These are phyloP conservation scores for Pseudonectria buxi DNA, from an alignment of 2,329 filamentous ascomycete genomes.

Conservation along the genomic window DNA sequence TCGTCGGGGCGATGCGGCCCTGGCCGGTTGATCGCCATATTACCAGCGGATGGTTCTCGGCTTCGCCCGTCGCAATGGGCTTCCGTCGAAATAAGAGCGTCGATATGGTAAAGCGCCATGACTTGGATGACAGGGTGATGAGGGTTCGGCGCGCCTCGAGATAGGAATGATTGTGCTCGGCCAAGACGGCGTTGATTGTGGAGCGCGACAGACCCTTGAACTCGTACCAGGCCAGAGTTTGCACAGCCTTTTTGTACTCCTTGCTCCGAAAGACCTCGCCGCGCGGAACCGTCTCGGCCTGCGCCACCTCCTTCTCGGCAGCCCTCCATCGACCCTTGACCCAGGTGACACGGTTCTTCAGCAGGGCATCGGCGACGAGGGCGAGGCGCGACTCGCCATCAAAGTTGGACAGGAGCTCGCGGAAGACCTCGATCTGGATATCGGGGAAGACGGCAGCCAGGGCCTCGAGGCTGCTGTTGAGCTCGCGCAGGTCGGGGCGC, in stretches of 20 bases:
- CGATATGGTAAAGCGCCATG: constrained; percentile 70
- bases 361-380: constrained; percentile 67
- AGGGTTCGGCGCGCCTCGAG: constrained; percentile 64
- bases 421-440: constrained; percentile 74
- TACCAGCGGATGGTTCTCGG: constrained; percentile 56
- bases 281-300: constrained; percentile 38
- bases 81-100: constrained; percentile 64
- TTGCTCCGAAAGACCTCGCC: constrained; percentile 62
- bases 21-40: constrained; percentile 52
- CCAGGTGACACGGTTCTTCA: constrained; percentile 65
- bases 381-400: constrained; percentile 70
- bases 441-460: constrained; percentile 71
- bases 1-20: constrained; percentile 50
- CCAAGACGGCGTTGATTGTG: constrained; percentile 70
- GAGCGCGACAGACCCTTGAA: constrained; percentile 69
- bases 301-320: constrained; percentile 29
- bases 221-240: constrained; percentile 62
- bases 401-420: constrained; percentile 70
- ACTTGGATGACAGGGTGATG: constrained; percentile 61
- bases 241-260: constrained; percentile 63
- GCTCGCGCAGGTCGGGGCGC: constrained; percentile 56
- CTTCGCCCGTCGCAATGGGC: constrained; percentile 43
- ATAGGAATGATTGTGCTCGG: constrained; percentile 75
- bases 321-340: constrained; percentile 61
- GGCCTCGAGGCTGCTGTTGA: constrained; percentile 63